Evolutionary conservation across 2,329 filamentous ascomycete species (phyloP), one percentile per base, ranked within the genome.

Genomic region (Ophiostoma ulmi): DNA sequence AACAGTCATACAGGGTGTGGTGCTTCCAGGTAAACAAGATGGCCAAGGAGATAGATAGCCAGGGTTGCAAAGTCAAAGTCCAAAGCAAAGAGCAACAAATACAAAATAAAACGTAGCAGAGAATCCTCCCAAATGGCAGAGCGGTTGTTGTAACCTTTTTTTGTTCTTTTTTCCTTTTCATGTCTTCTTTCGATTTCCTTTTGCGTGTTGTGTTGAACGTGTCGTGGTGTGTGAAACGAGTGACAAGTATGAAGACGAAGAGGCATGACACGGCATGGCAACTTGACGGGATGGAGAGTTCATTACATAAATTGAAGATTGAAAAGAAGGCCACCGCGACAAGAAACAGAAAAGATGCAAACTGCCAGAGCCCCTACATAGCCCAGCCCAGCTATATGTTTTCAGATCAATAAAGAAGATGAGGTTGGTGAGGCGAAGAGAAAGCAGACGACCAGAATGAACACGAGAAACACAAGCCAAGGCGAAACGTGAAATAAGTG

Each of bases 321-420:
- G 58, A 73, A 75, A 74, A 52, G n/a, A 39, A 22, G 26, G 11
- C 10, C 13, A 35, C 44, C 4, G 26, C 6, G 6, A 17, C 44
- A 48, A 48, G 17, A 20, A 20, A 72, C 38, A 69, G 52, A 48
- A 67, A 66, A 55, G 11, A 66, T 35, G 2, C 36, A 65, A 13
- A 39, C 36, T 41, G 36, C 58, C 31, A 36, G 58, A 64, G 58
- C 58, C 58, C 58, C 1, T 26, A 31, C 31, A 64, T 31, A 64
- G 58, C 58, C 55, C 22, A 64, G 31, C 58, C 58, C 26, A 36
- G 17, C 58, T 64, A 64, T 36, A 38, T 8, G 22, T 31, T 61
- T 61, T 61, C 22, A 14, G 14, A n/a, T 26, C 22, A 31, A 58
- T 7, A 61, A 2, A 36, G 11, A 36, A 64, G 13, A 31, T 3